These are phyloP conservation scores for Emmonsia crescens DNA, from an alignment of 2,329 filamentous ascomycete species.

Conservation along the genomic window DNA sequence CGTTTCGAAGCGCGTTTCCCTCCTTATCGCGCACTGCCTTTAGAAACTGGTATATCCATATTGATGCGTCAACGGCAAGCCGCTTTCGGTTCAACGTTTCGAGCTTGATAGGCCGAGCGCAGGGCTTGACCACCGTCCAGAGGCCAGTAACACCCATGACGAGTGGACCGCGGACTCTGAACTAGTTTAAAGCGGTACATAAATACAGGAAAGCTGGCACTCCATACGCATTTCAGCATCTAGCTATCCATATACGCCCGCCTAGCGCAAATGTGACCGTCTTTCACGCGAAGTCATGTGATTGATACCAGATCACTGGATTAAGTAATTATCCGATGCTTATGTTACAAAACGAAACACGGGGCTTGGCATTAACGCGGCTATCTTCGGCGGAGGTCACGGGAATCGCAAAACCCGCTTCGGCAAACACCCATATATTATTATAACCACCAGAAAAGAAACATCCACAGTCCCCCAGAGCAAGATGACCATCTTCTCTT, in stretches of 20 bases:
- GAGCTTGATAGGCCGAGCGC: constrained; percentile 88
- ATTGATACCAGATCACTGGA: not conserved
- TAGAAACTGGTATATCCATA: constrained; percentile 99
- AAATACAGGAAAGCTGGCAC: not conserved
- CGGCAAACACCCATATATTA: no score
- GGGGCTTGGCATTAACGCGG: not conserved
- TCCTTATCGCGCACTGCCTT: constrained; percentile 98
- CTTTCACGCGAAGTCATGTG: not conserved
- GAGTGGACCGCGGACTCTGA: not conserved
- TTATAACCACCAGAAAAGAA: not conserved
- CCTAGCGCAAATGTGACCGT: not conserved
- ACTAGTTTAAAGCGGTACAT: not conserved
- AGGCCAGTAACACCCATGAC: constrained; percentile 94
- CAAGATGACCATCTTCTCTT: not conserved
- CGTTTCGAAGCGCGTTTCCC: constrained; percentile 90
- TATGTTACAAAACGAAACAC: not conserved
- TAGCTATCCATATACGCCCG: no score
- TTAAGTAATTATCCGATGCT: not conserved
- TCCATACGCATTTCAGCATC: not conserved
- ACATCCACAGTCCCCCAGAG: not conserved
- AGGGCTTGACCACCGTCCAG: constrained; percentile 92
- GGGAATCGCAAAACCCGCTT: not conserved
- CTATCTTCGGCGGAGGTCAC: constrained; percentile 2
- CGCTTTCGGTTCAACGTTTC: constrained; percentile 94
- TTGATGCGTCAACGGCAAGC: constrained; percentile 92